phyloP scores from a whole-genome alignment of 1,284 basidiomycete genomes.

The Agaricales sp. region DNA sequence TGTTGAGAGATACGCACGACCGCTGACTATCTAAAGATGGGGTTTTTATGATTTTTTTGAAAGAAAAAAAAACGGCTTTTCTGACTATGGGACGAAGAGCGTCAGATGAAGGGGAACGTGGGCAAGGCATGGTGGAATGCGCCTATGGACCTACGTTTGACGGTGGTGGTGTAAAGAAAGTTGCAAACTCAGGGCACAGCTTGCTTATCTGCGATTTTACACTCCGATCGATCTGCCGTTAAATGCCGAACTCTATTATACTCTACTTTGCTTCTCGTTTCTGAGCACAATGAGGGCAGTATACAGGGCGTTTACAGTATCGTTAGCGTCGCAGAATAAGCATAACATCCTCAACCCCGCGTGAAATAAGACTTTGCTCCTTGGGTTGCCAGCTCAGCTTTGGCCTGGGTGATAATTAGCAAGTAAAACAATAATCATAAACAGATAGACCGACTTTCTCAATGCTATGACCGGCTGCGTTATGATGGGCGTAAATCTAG shows the following conservation, averaged over 20 bases:
- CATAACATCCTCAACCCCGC: conserved; percentile 40
- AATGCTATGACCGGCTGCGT: conserved; percentile 73
- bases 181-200: neutral
- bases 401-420: conserved; percentile 47
- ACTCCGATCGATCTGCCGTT: neutral
- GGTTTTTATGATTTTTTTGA: conserved; percentile 42
- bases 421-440: neutral
- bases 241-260: neutral
- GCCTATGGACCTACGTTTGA: conserved; percentile 33
- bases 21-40: conserved; percentile 44
- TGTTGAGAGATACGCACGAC: conserved; percentile 23
- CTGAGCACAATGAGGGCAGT: neutral
- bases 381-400: conserved; percentile 75
- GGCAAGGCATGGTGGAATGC: conserved; percentile 11
- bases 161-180: conserved; percentile 17
- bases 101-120: conserved; percentile 11
- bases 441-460: conserved; percentile 48
- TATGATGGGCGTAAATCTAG: conserved; percentile 81
- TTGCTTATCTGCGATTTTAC: neutral
- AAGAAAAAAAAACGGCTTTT: conserved; percentile 33
- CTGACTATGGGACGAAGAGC: conserved; percentile 23
- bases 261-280: neutral
- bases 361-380: conserved; percentile 85
- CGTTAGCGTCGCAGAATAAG: no score
- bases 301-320: conserved; percentile 2